A percentile compares a stretch with the other conserved stretches of the same genome.
phyloP scores from a whole-genome alignment of 352 stramenopile species.

The Pythium pyrilobum region DNA sequence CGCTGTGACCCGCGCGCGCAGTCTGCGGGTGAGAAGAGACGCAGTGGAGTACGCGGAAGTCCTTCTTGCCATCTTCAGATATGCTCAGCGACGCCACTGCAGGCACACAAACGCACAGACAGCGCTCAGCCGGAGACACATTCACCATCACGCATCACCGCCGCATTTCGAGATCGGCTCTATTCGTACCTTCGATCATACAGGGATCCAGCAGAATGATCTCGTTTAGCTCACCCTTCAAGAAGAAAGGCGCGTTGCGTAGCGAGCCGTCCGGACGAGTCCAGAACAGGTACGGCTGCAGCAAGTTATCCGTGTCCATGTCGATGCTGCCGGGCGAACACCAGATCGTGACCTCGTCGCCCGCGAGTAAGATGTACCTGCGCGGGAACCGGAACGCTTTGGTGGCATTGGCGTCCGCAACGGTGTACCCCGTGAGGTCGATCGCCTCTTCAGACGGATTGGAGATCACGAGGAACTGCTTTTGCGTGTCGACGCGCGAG shows the following conservation, averaged over 20 bases:
- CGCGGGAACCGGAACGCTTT: constrained; percentile 60
- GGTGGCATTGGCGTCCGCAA: constrained; percentile 38
- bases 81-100: constrained; percentile 67
- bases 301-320: constrained; percentile 68
- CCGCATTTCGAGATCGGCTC: background rate
- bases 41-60: constrained; percentile 78
- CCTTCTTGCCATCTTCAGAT: constrained; percentile 49
- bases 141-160: background rate
- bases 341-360: constrained; percentile 83
- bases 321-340: constrained; percentile 58
- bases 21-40: constrained; percentile 39
- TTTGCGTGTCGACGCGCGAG: constrained; percentile 53
- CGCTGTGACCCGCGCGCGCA: constrained; percentile 15
- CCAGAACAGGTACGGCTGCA: constrained; percentile 83
- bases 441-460: constrained; percentile 68
- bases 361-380: constrained; percentile 60
- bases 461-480: constrained; percentile 82
- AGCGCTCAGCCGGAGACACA: background rate
- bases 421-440: constrained; percentile 62
- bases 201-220: constrained; percentile 69
- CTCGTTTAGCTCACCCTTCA: constrained; percentile 37
- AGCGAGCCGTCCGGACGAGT: constrained; percentile 50
- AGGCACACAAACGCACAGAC: background rate
- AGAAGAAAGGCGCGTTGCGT: constrained; percentile 59
- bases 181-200: constrained; percentile 51